A percentile compares a stretch with the other conserved stretches of the same genome.
These are phyloP conservation scores for Pseudocercospora fijiensis DNA, from an alignment of 2,329 filamentous ascomycete species.

Conservation along the genomic window DNA sequence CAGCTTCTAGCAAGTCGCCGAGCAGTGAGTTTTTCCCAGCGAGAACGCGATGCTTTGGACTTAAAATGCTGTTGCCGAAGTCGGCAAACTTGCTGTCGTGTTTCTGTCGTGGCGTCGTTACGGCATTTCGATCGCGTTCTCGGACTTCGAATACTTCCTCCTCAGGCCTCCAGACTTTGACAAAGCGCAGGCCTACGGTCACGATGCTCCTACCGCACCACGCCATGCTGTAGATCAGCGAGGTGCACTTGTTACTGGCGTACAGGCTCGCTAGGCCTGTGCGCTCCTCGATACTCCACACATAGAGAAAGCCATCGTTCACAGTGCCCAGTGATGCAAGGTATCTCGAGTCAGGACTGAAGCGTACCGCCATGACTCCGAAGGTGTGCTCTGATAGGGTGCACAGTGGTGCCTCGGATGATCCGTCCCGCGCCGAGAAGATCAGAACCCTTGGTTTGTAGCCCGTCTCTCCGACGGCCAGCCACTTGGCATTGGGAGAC, in stretches of 20 bases:
- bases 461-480: conserved; percentile 92
- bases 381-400: conserved; percentile 87
- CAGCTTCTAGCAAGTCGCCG: conserved; percentile 75
- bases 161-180: conserved; percentile 89
- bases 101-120: conserved; percentile 34
- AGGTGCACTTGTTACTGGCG: conserved; percentile 91
- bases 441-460: conserved; percentile 89
- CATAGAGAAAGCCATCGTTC: conserved; percentile 90
- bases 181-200: conserved; percentile 84
- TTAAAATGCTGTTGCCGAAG: conserved; percentile 38
- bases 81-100: conserved; percentile 35
- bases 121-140: conserved; percentile 21
- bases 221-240: conserved; percentile 77
- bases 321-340: conserved; percentile 83
- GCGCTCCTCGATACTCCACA: conserved; percentile 83
- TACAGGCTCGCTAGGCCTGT: conserved; percentile 75
- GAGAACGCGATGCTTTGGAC: conserved; percentile 64
- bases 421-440: conserved; percentile 75
- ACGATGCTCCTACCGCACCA: conserved; percentile 85
- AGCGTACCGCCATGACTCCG: conserved; percentile 83
- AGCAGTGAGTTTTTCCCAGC: conserved; percentile 85
- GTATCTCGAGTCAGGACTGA: conserved; percentile 82
- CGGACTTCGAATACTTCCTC: conserved; percentile 48
- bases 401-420: conserved; percentile 76
- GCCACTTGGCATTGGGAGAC: conserved; percentile 79